Base-by-base conservation (phyloP, 2,329 filamentous ascomycete species). In the Neocatenulostroma microsporum region DNA sequence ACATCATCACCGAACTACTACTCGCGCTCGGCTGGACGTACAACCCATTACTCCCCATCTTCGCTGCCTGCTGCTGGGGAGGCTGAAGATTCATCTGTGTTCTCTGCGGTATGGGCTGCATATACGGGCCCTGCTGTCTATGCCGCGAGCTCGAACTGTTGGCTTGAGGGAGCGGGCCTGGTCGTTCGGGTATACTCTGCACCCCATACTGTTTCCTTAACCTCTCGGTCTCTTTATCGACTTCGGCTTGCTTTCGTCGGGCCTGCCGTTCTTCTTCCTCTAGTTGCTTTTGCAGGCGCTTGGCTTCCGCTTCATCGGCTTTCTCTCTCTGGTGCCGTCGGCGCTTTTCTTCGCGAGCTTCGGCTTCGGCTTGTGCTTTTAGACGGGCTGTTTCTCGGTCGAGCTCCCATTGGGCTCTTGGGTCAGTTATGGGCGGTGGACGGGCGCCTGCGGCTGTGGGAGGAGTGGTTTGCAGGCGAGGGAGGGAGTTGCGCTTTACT, bases 161-260 rank as follows among this genome's bases (percentile, higher is more conserved):
- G 24, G 37, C 30, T 32, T 40, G 40, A 18, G 31, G 20, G 5
- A 39, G 36, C 6, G 31, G 7, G 5, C 26, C 30, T 11, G 36
- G 30, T 29, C 18, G 36, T 11, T 31, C 9, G 12, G 37, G 35
- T 4, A 48, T 24, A 7, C 44, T 37, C 34, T 70, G 61, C 30
- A 76, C 67, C 31, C 83, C 82, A 50, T 84, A 88, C 49, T 80
- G 60, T 47, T 68, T 74, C 15, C 76, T 68, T 6, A 95, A 64
- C 1, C 86, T 73, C 48, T 80, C 80, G 0, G 86, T 94, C 61
- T 95, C 88, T 28, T 77, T 76, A 23, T 94, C 66, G 11, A 72
- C 51, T 36, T 74, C 73, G 1, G 65, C 67, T 44, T 77, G 67
- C 40, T 63, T 67, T 19, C 62, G 40, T 12, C 44, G 30, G 0